Evolutionary conservation across 164 flowering plant species (phyloP).

Genomic region (Vitis labrusca): DNA sequence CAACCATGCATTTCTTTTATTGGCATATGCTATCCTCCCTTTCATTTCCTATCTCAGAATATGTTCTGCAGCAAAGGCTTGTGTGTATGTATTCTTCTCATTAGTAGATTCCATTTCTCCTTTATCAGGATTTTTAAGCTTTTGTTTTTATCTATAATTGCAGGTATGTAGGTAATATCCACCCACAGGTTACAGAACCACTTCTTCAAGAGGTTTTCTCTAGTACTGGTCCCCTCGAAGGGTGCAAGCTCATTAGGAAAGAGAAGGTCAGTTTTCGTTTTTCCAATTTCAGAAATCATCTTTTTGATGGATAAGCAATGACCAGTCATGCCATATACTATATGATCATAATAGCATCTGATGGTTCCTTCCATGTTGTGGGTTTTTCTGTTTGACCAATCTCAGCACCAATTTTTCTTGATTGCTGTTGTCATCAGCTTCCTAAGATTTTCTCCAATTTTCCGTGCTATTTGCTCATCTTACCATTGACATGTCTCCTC

Average conservation of each 20-base stretch:
- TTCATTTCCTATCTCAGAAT: no score
- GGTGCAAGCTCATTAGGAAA: constrained; percentile 93
- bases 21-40: no score
- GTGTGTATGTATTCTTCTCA: background rate
- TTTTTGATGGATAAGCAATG: no score
- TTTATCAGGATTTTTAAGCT: background rate
- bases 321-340: no score
- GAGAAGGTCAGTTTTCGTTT: constrained; percentile 60
- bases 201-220: constrained; percentile 94
- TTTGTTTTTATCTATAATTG: constrained; percentile 37
- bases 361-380: no score
- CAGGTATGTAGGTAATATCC: constrained; percentile 98
- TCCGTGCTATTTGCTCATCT: background rate
- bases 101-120: background rate
- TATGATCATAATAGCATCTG: no score
- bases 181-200: constrained; percentile 89
- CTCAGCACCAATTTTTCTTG: no score
- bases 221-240: constrained; percentile 92
- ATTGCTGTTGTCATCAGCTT: no score
- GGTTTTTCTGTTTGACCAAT: no score
- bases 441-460: background rate
- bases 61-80: background rate
- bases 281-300: no score
- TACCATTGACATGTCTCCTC: constrained; percentile 2
- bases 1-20: no score